Conservation (phyloP, 352 stramenopile species). For the Thraustochytrium sp. region DNA sequence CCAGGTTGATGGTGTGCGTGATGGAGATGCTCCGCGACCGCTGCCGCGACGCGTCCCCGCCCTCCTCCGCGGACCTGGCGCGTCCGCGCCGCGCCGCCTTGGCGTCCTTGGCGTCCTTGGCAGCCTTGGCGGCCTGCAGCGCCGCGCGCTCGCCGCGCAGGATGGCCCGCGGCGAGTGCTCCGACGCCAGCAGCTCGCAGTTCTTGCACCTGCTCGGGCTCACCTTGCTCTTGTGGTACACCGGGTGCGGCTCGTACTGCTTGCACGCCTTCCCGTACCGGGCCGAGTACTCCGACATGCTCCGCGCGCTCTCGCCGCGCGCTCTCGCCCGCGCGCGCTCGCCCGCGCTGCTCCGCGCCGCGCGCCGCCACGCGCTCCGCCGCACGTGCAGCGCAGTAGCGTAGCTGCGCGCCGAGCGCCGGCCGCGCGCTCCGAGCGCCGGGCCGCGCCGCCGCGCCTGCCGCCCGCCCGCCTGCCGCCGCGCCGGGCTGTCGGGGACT, state of each 20-base stretch:
- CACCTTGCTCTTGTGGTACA: not conserved
- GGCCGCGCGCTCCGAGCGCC: no score
- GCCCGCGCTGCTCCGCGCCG: not conserved
- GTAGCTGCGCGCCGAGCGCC: no score
- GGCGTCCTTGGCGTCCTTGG: not conserved
- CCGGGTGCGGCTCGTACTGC: conserved; percentile 13
- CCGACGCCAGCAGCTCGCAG: not conserved
- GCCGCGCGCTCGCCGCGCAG: not conserved
- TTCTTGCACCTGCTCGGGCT: conserved; percentile 18
- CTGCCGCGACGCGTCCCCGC: not conserved
- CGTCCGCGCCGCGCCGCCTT: not conserved
- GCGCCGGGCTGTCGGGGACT: no score
- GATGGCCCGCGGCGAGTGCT: not conserved
- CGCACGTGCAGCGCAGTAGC: no score
- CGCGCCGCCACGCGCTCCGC: no score
- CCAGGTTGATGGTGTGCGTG: conserved; percentile 17
- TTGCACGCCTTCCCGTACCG: not conserved
- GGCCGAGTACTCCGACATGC: no score
- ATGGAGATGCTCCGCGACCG: conserved; percentile 1
- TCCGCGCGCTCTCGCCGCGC: not conserved
- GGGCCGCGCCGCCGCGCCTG: no score
- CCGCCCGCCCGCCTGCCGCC: no score
- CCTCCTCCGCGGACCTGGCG: not conserved
- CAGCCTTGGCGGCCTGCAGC: not conserved
- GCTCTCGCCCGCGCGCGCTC: not conserved